Percentiles rank a stretch among this genome's conserved stretches.
Evolutionary conservation across 441 rosid species (phyloP).

Genomic region (Gossypium schwendimanii): DNA sequence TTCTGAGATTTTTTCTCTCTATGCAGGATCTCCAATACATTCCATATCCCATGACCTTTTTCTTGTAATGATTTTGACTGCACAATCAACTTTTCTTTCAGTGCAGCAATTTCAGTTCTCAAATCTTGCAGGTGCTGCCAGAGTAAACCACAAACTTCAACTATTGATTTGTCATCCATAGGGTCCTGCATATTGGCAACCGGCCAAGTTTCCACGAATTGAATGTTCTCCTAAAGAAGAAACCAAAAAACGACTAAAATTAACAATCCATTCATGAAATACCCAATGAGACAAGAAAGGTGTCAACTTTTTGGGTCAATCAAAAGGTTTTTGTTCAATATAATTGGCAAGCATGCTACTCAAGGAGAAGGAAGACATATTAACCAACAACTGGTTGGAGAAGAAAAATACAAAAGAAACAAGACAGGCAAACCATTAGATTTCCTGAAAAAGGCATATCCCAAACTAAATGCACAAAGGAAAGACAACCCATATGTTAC

Average conservation of each 20-base stretch:
- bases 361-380: background rate
- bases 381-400: background rate
- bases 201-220: slow-evolving; percentile 36
- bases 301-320: background rate
- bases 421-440: background rate
- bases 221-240: slow-evolving; percentile 45
- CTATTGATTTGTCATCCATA: slow-evolving; percentile 34
- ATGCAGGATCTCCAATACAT: slow-evolving; percentile 33
- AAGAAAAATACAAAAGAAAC: background rate
- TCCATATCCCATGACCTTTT: slow-evolving; percentile 42
- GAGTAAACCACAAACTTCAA: slow-evolving; percentile 41
- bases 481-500: slow-evolving; percentile 26
- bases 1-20: slow-evolving; percentile 34
- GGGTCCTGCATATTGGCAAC: slow-evolving; percentile 35
- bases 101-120: slow-evolving; percentile 32
- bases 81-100: slow-evolving; percentile 43
- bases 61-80: slow-evolving; percentile 48
- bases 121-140: slow-evolving; percentile 50
- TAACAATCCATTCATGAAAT: slow-evolving; percentile 4
- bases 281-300: background rate
- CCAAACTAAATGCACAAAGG: background rate
- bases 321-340: slow-evolving; percentile 9
- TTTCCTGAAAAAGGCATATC: slow-evolving; percentile 1
- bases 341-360: background rate
- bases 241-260: slow-evolving; percentile 5